phyloP scores from a whole-genome alignment of 1,139 yeast species.

The Ogataea hybrid region DNA sequence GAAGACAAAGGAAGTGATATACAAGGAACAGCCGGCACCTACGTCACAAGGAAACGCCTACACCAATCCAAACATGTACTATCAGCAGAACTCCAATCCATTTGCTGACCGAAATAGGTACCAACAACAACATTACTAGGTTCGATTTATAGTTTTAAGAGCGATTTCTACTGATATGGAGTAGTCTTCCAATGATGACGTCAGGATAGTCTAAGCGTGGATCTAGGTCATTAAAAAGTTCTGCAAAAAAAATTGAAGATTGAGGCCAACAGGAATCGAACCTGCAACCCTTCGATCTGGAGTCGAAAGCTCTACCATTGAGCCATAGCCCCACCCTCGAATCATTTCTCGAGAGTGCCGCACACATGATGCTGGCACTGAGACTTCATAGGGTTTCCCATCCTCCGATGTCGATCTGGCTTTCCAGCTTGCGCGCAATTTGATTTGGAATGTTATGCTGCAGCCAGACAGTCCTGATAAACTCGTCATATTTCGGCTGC shows the following conservation, averaged over 20 bases:
- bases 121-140: conserved; percentile 12
- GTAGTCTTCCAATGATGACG: not conserved
- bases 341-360: not conserved
- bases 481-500: conserved; percentile 61
- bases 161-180: not conserved
- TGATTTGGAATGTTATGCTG: conserved; percentile 76
- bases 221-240: too few species aligned
- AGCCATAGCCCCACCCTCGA: conserved; percentile 73
- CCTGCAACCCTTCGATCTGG: conserved; percentile 58
- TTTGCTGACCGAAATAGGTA: conserved; percentile 14
- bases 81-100: conserved; percentile 22
- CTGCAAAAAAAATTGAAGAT: conserved; percentile 19
- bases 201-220: too few species aligned
- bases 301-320: conserved; percentile 93
- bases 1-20: conserved; percentile 10
- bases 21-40: conserved; percentile 17
- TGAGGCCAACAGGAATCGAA: conserved; percentile 49
- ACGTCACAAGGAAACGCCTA: conserved; percentile 23
- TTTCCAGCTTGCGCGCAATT: conserved; percentile 78
- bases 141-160: not conserved
- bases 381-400: conserved; percentile 79
- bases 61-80: conserved; percentile 30
- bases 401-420: conserved; percentile 83
- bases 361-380: not conserved
- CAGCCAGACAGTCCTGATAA: conserved; percentile 70